These are phyloP conservation scores for Flagelloscypha sp. DNA, from an alignment of 768 basidiomycete species.

Conservation along the genomic window DNA sequence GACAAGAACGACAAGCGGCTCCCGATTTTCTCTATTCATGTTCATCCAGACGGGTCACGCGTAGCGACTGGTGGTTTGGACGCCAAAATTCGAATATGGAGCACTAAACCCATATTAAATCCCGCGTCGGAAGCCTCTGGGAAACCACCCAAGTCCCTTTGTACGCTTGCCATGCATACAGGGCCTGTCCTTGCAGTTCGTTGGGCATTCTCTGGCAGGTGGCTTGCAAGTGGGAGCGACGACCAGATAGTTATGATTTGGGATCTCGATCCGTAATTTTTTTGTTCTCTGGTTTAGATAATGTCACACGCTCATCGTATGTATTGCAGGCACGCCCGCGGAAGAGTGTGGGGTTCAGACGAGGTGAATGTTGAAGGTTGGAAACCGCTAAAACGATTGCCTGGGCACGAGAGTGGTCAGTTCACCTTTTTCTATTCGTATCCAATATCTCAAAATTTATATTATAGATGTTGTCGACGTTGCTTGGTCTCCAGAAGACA, in stretches of 20 bases:
- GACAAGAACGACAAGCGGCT: constrained; percentile 57
- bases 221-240: constrained; percentile 94
- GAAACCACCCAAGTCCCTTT: constrained; percentile 76
- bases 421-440: constrained; percentile 7
- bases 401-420: constrained; percentile 91
- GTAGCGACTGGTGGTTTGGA: constrained; percentile 98
- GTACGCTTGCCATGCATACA: constrained; percentile 88
- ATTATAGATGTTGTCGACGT: constrained; percentile 83
- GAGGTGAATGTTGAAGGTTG: constrained; percentile 96
- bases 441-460: constrained; percentile 4
- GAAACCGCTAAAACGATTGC: constrained; percentile 87
- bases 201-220: constrained; percentile 91
- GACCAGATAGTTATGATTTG: constrained; percentile 95
- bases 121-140: constrained; percentile 56
- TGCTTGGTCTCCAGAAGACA: constrained; percentile 90
- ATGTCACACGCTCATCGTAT: constrained; percentile 5
- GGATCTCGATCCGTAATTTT: constrained; percentile 89
- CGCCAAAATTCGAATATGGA: constrained; percentile 95
- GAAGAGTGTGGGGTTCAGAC: constrained; percentile 89
- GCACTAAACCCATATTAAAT: constrained; percentile 89
- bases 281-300: constrained; percentile 6
- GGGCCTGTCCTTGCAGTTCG: constrained; percentile 87
- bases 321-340: constrained; percentile 54
- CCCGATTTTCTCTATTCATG: constrained; percentile 87
- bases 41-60: constrained; percentile 91